phyloP scores from a whole-genome alignment of 148 eudicot genomes.

The Rhododendron ovatum region DNA sequence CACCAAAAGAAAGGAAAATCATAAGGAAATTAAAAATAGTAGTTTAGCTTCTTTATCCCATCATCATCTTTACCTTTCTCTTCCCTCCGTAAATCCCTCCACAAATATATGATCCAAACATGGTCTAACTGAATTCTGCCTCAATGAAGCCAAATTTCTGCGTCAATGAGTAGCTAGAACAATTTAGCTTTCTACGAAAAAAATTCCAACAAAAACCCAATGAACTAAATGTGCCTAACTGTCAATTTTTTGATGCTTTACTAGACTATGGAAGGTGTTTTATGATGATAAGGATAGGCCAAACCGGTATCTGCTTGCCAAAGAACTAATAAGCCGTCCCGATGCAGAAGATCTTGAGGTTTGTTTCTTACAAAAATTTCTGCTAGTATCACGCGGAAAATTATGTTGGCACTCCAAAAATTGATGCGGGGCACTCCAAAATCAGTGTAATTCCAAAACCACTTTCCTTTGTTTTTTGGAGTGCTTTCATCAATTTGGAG shows the following conservation, averaged over 20 bases:
- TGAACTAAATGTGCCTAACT: background rate
- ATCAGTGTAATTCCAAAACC: no score
- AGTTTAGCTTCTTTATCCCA: background rate
- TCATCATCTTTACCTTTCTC: background rate
- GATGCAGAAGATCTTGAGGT: constrained; percentile 95
- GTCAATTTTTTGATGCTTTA: background rate
- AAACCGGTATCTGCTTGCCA: constrained; percentile 80
- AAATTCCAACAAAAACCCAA: background rate
- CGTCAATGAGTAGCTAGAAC: background rate
- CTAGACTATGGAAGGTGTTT: constrained; percentile 92
- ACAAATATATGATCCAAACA: background rate
- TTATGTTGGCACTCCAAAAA: no score
- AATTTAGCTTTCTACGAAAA: background rate
- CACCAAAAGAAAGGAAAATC: background rate
- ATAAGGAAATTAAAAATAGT: background rate
- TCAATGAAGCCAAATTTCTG: background rate
- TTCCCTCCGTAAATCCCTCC: background rate
- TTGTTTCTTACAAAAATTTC: constrained; percentile 19
- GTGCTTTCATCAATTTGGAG: no score
- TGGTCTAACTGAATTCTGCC: background rate
- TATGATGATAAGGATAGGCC: constrained; percentile 84
- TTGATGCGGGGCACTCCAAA: no score
- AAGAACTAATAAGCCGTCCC: constrained; percentile 75
- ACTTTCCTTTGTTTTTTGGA: no score
- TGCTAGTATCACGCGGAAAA: no score